Evolutionary conservation across 805 yeast genomes (phyloP).

Genomic region (Zygoascus biomembranicola): DNA sequence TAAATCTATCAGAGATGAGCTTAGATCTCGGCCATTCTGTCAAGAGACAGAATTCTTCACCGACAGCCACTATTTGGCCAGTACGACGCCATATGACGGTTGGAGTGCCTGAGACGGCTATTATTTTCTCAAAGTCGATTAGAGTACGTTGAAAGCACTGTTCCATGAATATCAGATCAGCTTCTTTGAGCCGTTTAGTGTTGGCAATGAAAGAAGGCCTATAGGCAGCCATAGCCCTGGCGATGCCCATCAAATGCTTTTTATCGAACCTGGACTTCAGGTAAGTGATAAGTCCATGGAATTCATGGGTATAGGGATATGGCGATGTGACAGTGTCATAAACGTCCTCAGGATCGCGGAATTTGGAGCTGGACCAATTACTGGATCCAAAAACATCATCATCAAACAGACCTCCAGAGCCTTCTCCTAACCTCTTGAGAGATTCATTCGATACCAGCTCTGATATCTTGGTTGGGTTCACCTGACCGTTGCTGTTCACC

Average conservation of each 20-base stretch:
- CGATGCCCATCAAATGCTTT: slow-evolving; percentile 29
- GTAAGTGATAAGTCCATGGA: slow-evolving; percentile 51
- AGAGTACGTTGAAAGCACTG: slow-evolving; percentile 48
- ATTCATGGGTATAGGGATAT: slow-evolving; percentile 55
- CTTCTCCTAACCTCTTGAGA: neutral
- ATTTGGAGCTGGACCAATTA: neutral
- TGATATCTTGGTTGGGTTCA: neutral
- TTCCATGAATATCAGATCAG: slow-evolving; percentile 58
- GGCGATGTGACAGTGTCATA: slow-evolving; percentile 62
- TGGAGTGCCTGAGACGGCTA: slow-evolving; percentile 59
- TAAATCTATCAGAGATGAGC: slow-evolving; percentile 52
- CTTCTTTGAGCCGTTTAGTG: slow-evolving; percentile 62
- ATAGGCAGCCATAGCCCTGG: slow-evolving; percentile 36
- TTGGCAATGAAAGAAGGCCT: slow-evolving; percentile 74
- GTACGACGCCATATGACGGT: slow-evolving; percentile 81
- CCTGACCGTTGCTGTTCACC: neutral
- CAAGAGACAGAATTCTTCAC: slow-evolving; percentile 63
- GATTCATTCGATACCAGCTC: neutral
- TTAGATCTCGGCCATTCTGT: slow-evolving; percentile 57
- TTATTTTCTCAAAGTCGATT: slow-evolving; percentile 46
- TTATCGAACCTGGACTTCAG: slow-evolving; percentile 43
- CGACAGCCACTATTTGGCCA: slow-evolving; percentile 74
- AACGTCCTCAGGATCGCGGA: slow-evolving; percentile 35
- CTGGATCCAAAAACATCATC: neutral
- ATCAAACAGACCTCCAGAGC: neutral